Evolutionary conservation across 2,329 filamentous ascomycete genomes (phyloP).

Genomic region (Fusarium sp.): DNA sequence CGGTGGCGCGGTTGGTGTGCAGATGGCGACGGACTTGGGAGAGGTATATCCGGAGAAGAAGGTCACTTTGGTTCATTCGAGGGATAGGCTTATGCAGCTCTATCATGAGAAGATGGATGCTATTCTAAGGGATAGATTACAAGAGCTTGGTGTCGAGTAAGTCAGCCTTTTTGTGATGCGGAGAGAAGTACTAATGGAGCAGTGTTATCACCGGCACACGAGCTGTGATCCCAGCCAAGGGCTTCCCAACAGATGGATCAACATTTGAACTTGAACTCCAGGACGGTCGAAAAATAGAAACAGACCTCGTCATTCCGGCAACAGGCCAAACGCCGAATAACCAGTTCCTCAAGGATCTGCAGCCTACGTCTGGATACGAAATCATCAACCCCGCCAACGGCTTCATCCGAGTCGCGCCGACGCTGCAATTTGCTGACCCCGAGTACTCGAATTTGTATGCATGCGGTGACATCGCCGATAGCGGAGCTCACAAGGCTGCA

Average conservation of each 20-base stretch:
- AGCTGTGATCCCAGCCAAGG: slow-evolving; percentile 27
- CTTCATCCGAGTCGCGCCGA: slow-evolving; percentile 35
- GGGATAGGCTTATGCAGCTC: slow-evolving; percentile 38
- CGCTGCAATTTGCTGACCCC: slow-evolving; percentile 36
- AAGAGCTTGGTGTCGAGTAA: slow-evolving; percentile 39
- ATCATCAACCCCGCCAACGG: slow-evolving; percentile 35
- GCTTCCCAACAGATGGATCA: slow-evolving; percentile 34
- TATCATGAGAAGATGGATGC: slow-evolving; percentile 40
- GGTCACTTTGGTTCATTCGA: slow-evolving; percentile 36
- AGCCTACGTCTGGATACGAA: neutral
- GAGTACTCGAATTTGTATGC: slow-evolving; percentile 37
- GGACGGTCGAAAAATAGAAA: slow-evolving; percentile 31
- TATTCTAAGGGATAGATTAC: slow-evolving; percentile 27
- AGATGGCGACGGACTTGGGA: slow-evolving; percentile 41
- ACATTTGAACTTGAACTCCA: slow-evolving; percentile 33
- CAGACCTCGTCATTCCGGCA: slow-evolving; percentile 37
- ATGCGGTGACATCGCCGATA: slow-evolving; percentile 41
- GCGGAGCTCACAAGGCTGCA: slow-evolving; percentile 39
- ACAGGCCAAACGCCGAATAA: slow-evolving; percentile 42
- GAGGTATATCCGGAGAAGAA: slow-evolving; percentile 39
- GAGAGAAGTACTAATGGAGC: accelerated
- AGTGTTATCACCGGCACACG: slow-evolving; percentile 37
- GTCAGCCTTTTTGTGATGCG: accelerated
- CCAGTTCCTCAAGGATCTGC: slow-evolving; percentile 31
- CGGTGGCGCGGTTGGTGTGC: slow-evolving; percentile 38